These are phyloP conservation scores for Aspergillus sergii DNA, from an alignment of 2,329 filamentous ascomycete genomes.

Conservation along the genomic window DNA sequence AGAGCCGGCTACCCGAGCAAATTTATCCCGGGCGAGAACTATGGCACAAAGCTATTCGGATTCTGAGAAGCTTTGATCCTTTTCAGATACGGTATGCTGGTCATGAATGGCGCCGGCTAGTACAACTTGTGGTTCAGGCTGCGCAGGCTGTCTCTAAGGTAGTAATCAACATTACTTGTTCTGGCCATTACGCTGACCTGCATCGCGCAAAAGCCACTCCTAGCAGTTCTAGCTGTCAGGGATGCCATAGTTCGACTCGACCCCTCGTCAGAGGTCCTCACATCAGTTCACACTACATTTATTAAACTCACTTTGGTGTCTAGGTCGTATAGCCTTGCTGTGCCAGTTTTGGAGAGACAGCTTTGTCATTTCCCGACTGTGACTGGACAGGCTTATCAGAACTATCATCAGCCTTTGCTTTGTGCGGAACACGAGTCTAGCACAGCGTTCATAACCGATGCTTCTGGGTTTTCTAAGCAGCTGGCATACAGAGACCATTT, in stretches of 20 bases:
- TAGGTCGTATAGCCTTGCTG: constrained; percentile 41
- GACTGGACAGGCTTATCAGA: constrained; percentile 26
- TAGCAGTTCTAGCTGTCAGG: constrained; percentile 45
- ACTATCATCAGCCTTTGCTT: constrained; percentile 25
- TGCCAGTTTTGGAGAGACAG: constrained; percentile 44
- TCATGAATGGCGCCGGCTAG: constrained; percentile 38
- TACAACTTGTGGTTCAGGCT: constrained; percentile 34
- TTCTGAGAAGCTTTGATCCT: constrained; percentile 57
- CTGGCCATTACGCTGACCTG: constrained; percentile 9
- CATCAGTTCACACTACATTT: constrained; percentile 46
- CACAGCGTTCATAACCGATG: constrained; percentile 37
- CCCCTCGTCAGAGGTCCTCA: constrained; percentile 45
- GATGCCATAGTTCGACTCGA: constrained; percentile 50
- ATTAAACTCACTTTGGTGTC: constrained; percentile 47
- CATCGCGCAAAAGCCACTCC: constrained; percentile 33
- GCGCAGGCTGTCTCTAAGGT: constrained; percentile 39
- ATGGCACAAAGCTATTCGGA: constrained; percentile 54
- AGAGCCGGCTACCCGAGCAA: constrained; percentile 39
- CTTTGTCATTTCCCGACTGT: constrained; percentile 45
- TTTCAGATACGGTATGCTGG: constrained; percentile 50
- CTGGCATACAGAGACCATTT: constrained; percentile 51
- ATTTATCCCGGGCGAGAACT: constrained; percentile 48
- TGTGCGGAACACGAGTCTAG: constrained; percentile 37
- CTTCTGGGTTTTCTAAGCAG: constrained; percentile 43
- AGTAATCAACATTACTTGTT: constrained; percentile 9